Percentiles rank a stretch among this genome's conserved stretches.
Conservation (phyloP, 306 rosid species). For the Sindora glabra region DNA sequence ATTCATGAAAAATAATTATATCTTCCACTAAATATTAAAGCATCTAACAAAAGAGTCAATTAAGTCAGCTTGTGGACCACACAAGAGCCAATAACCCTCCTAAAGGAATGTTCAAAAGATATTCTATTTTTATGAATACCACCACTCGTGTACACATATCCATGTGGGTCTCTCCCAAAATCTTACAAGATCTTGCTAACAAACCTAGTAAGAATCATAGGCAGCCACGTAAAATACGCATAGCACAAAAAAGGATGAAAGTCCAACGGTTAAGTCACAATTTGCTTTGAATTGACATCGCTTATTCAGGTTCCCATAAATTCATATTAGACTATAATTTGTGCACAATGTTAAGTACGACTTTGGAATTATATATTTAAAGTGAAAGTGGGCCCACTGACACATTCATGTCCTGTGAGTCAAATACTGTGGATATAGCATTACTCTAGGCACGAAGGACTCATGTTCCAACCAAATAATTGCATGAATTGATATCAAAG, state of each 20-base stretch:
- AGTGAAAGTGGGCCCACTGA: too few species aligned
- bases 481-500: conserved; percentile 4
- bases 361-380: too few species aligned
- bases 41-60: neutral
- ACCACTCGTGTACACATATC: neutral
- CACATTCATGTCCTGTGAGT: too few species aligned
- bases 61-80: neutral
- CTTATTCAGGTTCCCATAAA: too few species aligned
- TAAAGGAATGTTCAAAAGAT: neutral
- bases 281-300: too few species aligned
- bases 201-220: neutral
- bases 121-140: neutral
- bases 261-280: too few species aligned
- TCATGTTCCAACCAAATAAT: neutral
- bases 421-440: too few species aligned
- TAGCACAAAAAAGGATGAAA: too few species aligned
- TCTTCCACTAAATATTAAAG: neutral
- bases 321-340: too few species aligned
- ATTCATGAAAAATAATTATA: neutral
- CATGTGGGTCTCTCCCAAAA: neutral
- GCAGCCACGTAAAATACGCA: neutral
- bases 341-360: too few species aligned
- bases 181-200: neutral
- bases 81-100: neutral
- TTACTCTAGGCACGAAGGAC: too few species aligned